Base-by-base conservation (phyloP, 108 stramenopile species). In the Schizochytrium sp. region DNA sequence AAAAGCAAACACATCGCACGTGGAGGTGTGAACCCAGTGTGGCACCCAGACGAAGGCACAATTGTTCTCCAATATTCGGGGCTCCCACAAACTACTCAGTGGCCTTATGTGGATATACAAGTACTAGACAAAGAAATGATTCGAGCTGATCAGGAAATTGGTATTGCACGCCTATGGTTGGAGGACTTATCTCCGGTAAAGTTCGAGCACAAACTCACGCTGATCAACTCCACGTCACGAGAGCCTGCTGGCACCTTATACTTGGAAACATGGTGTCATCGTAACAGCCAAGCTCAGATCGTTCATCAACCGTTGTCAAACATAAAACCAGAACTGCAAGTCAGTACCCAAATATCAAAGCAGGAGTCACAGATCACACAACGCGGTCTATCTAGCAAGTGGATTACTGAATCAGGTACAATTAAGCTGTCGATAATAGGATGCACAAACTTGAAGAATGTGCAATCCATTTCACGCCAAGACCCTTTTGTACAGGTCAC, bases 61-160 rank as follows among this genome's bases (percentile, higher is more conserved):
- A 83, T 83, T 10, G 76, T n/a, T n/a, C 47, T 83, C 50, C 47
- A 40, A 1, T 83, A 83, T 40, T 13, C 45, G 10, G 76, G 76
- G 5, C 47, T 55, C 10, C 38, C 10, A 10, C n/a, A 10, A 10
- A 38, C 49, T 2, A 40, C 76, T 5, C 10, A 5, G 47, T 83
- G 76, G 76, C 76, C 76, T 5, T 55, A 15, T 12, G 2, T 83
- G 1, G 53, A 55, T 53, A 10, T 83, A 2, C 5, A 38, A 13
- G 76, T 83, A 8, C 2, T 83, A 53, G 76, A 83, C 76, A 83
- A 83, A 40, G 76, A 83, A 28, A 10, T 83, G 8, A 55, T 83
- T 13, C 47, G 47, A 10, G 28, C 47, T 0, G 76, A 83, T 42
- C 76, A 55, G 47, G 38, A 55, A 5, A 83, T 83, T 3, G 76